Evolutionary conservation across 2,329 filamentous ascomycete species (phyloP).

Genomic region (Emmonsia crescens): DNA sequence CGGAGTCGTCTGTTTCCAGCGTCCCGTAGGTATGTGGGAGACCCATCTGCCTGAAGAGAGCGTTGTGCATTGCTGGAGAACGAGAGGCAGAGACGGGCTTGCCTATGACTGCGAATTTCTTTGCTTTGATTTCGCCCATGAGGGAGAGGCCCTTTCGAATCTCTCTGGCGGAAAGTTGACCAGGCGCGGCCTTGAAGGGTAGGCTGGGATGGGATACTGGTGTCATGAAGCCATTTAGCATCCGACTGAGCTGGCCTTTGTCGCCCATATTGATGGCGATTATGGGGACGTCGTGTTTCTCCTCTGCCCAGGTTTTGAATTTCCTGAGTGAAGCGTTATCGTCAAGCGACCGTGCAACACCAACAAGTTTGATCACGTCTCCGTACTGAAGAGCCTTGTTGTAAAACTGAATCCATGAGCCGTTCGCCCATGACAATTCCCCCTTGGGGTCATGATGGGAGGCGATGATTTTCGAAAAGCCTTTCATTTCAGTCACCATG

Average conservation of each 20-base stretch:
- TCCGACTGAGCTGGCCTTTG: slow-evolving; percentile 74
- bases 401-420: slow-evolving; percentile 84
- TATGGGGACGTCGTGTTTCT: slow-evolving; percentile 66
- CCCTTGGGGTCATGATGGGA: slow-evolving; percentile 86
- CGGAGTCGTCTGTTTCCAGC: slow-evolving; percentile 59
- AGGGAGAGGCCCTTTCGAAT: slow-evolving; percentile 70
- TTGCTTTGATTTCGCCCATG: slow-evolving; percentile 64
- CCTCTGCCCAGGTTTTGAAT: slow-evolving; percentile 68
- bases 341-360: slow-evolving; percentile 60
- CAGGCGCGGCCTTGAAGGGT: slow-evolving; percentile 88
- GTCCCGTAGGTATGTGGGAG: slow-evolving; percentile 73
- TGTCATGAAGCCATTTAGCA: slow-evolving; percentile 87
- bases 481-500: slow-evolving; percentile 56
- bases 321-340: slow-evolving; percentile 78
- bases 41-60: slow-evolving; percentile 63
- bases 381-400: slow-evolving; percentile 83
- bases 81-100: slow-evolving; percentile 71
- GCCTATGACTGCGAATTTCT: slow-evolving; percentile 79
- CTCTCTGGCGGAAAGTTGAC: slow-evolving; percentile 81
- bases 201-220: slow-evolving; percentile 82
- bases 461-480: slow-evolving; percentile 73
- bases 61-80: slow-evolving; percentile 83
- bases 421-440: slow-evolving; percentile 74
- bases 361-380: slow-evolving; percentile 89
- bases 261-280: slow-evolving; percentile 95